Base-by-base conservation (phyloP, 2,329 filamentous ascomycete genomes). In the Calonectria pseudoturangicola region DNA sequence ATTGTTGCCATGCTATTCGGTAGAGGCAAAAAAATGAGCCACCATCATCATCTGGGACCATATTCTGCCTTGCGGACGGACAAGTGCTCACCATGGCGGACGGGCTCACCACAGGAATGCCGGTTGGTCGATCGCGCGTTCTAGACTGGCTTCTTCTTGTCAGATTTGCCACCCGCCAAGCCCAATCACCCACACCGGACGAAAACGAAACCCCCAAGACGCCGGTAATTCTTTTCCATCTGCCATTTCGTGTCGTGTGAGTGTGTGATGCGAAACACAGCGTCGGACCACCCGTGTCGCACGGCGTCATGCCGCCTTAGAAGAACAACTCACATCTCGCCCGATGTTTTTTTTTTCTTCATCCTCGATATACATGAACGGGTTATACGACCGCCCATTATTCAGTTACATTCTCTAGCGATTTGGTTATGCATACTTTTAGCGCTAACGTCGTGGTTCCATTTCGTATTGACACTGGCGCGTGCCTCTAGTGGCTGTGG, bases 361-460 rank as follows among this genome's bases (percentile, higher is more conserved):
- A 2, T 36, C 2, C 33, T 36, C 12, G 33, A 9, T 36, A 36
- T 36, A 36, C 7, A 36, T 36, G 33, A 13, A 3, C 10, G 33
- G 33, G 33, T 12, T 36, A 36, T 36, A 36, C 33, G 12, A 36
- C 33, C 33, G 12, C 33, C 33, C 10, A 5, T 9, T 13, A 12
- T 36, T 36, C 33, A 36, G 33, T 36, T 36, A 36, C 33, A 36
- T 21, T 25, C 12, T 48, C 9, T 25, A n/a, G 45, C 9, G 21
- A 41, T 4, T 27, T 27, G 41, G 33, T 60, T 60, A 60, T 60
- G 54, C 54, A 60, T 60, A 60, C 36, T 60, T 60, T 60, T 60
- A 41, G 21, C 21, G n/a, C 16, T 60, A 16, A 27, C 54, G n/a
- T 18, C n/a, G n/a, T 36, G 6, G 36, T 8, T 18, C 16, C 36